phyloP scores from a whole-genome alignment of 768 basidiomycete genomes.

The Crucibulum laeve region DNA sequence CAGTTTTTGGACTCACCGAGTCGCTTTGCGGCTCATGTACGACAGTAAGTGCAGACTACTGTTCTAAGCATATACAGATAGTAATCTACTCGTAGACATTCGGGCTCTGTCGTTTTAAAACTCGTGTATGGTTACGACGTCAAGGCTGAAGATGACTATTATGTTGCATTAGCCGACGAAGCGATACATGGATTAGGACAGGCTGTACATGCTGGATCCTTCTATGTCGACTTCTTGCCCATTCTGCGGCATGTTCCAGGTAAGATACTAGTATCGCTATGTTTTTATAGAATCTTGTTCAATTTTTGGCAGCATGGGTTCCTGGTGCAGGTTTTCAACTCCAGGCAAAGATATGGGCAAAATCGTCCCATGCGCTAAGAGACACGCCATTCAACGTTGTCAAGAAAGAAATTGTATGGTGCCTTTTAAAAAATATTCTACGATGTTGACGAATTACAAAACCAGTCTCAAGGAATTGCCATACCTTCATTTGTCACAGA shows the following conservation, averaged over 20 bases:
- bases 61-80: not conserved
- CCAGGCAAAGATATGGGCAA: slow-evolving; percentile 19
- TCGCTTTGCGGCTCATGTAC: slow-evolving; percentile 20
- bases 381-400: slow-evolving; percentile 22
- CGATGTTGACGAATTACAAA: not conserved
- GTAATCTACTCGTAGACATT: slow-evolving; percentile 15
- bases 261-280: slow-evolving; percentile 5
- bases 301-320: slow-evolving; percentile 24
- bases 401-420: slow-evolving; percentile 20
- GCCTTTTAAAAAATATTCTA: not conserved
- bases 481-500: slow-evolving; percentile 20
- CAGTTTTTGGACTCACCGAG: slow-evolving; percentile 21
- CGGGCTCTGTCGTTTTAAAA: slow-evolving; percentile 30
- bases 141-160: slow-evolving; percentile 27
- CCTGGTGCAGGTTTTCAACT: slow-evolving; percentile 31
- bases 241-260: slow-evolving; percentile 23
- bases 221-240: slow-evolving; percentile 34
- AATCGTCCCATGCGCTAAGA: slow-evolving; percentile 12
- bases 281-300: not conserved
- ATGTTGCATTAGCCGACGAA: slow-evolving; percentile 22
- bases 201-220: slow-evolving; percentile 31
- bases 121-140: slow-evolving; percentile 36
- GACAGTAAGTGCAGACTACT: slow-evolving; percentile 18
- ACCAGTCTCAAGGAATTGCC: slow-evolving; percentile 17
- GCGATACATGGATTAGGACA: slow-evolving; percentile 15